phyloP scores from a whole-genome alignment of 495 filamentous ascomycete genomes.

The Penicillium desertorum region DNA sequence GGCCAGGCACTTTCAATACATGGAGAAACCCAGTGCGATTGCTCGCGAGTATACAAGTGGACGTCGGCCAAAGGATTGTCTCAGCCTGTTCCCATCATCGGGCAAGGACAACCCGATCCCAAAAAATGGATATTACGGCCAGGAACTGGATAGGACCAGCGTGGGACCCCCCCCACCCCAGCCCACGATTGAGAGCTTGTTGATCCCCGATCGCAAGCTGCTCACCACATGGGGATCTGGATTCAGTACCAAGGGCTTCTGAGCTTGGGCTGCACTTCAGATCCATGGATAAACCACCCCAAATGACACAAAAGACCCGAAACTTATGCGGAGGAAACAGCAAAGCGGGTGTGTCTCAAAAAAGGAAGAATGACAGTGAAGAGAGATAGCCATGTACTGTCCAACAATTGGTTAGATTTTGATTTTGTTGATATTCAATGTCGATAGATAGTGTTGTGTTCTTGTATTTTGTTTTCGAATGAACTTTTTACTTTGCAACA shows the following conservation, averaged over 20 bases:
- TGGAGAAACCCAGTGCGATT: slow-evolving; percentile 4
- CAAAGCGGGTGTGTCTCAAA: slow-evolving; percentile 8
- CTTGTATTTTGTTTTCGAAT: slow-evolving; percentile 5
- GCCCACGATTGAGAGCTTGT: slow-evolving; percentile 2
- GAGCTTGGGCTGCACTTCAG: neutral
- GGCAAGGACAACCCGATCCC: neutral
- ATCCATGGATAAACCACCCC: neutral
- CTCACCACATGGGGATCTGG: slow-evolving; percentile 1
- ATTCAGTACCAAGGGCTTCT: neutral
- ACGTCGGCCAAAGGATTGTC: slow-evolving; percentile 7
- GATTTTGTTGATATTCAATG: slow-evolving; percentile 5
- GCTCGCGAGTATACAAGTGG: neutral
- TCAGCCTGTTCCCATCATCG: neutral
- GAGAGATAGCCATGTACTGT: slow-evolving; percentile 1
- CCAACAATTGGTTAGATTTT: slow-evolving; percentile 3
- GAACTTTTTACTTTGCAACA: neutral
- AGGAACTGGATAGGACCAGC: slow-evolving; percentile 11
- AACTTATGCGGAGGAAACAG: slow-evolving; percentile 12
- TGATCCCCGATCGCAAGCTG: slow-evolving; percentile 4
- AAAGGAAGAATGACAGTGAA: slow-evolving; percentile 10
- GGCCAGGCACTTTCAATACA: slow-evolving; percentile 6
- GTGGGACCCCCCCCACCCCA: neutral
- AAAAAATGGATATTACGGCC: neutral
- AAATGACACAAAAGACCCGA: slow-evolving; percentile 7
- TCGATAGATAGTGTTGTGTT: slow-evolving; percentile 7